Base-by-base conservation (phyloP, 2,329 filamentous ascomycete genomes). In the Bipolaris victoriae region DNA sequence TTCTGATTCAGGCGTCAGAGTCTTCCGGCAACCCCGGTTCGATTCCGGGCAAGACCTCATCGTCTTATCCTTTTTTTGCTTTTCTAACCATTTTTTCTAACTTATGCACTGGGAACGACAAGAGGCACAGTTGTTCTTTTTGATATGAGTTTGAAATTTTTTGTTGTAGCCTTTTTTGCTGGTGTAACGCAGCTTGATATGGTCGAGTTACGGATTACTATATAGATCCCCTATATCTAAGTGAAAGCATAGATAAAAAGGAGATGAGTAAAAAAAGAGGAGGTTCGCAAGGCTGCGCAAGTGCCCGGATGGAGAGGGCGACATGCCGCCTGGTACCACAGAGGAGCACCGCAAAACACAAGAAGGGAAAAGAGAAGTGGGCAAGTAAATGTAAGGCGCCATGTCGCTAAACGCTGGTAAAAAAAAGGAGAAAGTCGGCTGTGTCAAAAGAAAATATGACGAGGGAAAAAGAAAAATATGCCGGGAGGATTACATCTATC, bases 261-360 rank as follows among this genome's bases (percentile, higher is more conserved):
- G 29, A n/a, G 41, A 29, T 16, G 41, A 44, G 7, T 13, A 26
- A 15, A 31, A 29, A n/a, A 44, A 44, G 7, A 18, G 10, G 41
- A 44, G 24, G 24, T 29, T 44, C 24, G 41, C 24, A 45, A 45
- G 43, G 43, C 43, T 45, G 43, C 43, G 43, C 43, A 45, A 33
- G n/a, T 45, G 26, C 43, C 26, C 26, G 43, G 18, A 45, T 13
- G 44, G 29, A 13, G 35, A 36, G 41, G 37, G 16, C 31, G 47
- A 62, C 65, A 69, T 69, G 71, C 70, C 70, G 71, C 67, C 70
- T 70, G 71, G 70, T 71, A 70, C 72, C 70, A 69, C 53, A 61
- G 61, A 60, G n/a, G 37, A 46, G 2, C 54, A 63, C 55, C 57
- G 16, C 39, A 33, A 45, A 31, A 45, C 26, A 33, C 26, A 31